A percentile compares a stretch with the other conserved stretches of the same genome.
Conservation (phyloP, 768 basidiomycete genomes). For the Cystofilobasidium macerans region DNA sequence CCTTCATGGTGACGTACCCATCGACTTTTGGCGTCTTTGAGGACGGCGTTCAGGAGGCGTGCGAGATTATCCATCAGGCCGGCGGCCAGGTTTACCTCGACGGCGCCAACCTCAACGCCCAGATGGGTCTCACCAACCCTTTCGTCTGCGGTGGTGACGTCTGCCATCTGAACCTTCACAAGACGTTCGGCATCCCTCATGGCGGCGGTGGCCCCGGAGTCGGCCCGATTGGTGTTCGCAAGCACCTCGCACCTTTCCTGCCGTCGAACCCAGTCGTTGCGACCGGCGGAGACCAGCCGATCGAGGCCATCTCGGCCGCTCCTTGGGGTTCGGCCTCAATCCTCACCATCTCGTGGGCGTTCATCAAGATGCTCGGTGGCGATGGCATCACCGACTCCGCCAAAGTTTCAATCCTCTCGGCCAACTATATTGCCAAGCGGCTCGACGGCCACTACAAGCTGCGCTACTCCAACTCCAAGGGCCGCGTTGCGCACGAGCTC, state of each 20-base stretch:
- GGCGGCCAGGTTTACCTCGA: constrained; percentile 98
- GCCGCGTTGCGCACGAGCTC: constrained; percentile 88
- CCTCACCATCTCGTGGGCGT: constrained; percentile 46
- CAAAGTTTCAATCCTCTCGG: constrained; percentile 77
- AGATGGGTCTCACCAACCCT: constrained; percentile 75
- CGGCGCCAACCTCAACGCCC: constrained; percentile 89
- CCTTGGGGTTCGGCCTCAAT: constrained; percentile 94
- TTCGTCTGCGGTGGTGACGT: constrained; percentile 95
- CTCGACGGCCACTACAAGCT: constrained; percentile 73
- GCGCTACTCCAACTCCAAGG: constrained; percentile 80
- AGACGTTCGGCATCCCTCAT: constrained; percentile 94
- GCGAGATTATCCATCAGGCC: constrained; percentile 82
- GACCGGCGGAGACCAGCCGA: constrained; percentile 57
- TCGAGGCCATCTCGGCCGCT: constrained; percentile 78
- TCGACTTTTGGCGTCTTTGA: constrained; percentile 98
- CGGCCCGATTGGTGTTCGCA: constrained; percentile 83
- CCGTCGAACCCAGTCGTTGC: constrained; percentile 70
- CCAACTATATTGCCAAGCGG: constrained; percentile 92
- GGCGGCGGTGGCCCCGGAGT: constrained; percentile 89
- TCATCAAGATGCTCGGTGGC: constrained; percentile 99
- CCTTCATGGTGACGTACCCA: constrained; percentile 75
- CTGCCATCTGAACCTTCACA: constrained; percentile 95
- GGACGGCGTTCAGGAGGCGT: constrained; percentile 71
- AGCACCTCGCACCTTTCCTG: constrained; percentile 88
- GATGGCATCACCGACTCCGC: constrained; percentile 74